phyloP scores from a whole-genome alignment of 768 basidiomycete genomes.

The Leccinum pellstonianum region DNA sequence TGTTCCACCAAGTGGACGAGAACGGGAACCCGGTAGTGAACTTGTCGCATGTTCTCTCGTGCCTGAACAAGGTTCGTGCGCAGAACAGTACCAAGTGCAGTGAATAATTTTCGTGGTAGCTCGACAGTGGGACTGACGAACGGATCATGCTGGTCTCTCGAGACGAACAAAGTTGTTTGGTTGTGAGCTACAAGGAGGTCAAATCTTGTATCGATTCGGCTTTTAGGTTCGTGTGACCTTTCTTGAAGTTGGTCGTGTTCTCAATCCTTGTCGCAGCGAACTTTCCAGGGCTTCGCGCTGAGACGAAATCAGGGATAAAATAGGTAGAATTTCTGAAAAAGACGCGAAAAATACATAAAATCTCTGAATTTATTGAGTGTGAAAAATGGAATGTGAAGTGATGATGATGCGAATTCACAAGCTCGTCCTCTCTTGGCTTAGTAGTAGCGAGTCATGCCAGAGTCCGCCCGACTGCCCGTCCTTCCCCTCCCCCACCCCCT shows the following conservation, averaged over 20 bases:
- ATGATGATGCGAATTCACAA: background rate
- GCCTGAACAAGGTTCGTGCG: slow-evolving; percentile 81
- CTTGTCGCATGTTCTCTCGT: slow-evolving; percentile 85
- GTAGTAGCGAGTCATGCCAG: slow-evolving; percentile 16
- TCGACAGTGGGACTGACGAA: slow-evolving; percentile 93
- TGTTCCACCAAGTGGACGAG: slow-evolving; percentile 97
- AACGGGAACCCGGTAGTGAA: slow-evolving; percentile 87
- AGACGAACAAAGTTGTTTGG: slow-evolving; percentile 94
- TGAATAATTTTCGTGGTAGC: slow-evolving; percentile 40
- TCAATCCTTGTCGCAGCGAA: slow-evolving; percentile 39
- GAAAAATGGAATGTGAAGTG: slow-evolving; percentile 1
- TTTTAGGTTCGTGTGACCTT: slow-evolving; percentile 57
- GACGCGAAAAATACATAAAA: slow-evolving; percentile 51
- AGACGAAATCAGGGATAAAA: slow-evolving; percentile 40
- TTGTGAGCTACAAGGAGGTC: slow-evolving; percentile 91
- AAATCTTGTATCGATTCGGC: slow-evolving; percentile 82
- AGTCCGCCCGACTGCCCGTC: slow-evolving; percentile 53
- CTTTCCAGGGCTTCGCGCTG: slow-evolving; percentile 34
- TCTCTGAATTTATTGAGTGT: background rate
- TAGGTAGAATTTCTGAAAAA: slow-evolving; percentile 69
- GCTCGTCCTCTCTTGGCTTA: background rate
- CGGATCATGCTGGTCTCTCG: slow-evolving; percentile 91
- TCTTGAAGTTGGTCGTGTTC: background rate
- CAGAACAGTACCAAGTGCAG: background rate
- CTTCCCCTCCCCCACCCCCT: slow-evolving; percentile 69